A percentile compares a stretch with the other conserved stretches of the same genome.
Conservation (phyloP, 1,284 basidiomycete genomes). For the Austroboletus niveus region DNA sequence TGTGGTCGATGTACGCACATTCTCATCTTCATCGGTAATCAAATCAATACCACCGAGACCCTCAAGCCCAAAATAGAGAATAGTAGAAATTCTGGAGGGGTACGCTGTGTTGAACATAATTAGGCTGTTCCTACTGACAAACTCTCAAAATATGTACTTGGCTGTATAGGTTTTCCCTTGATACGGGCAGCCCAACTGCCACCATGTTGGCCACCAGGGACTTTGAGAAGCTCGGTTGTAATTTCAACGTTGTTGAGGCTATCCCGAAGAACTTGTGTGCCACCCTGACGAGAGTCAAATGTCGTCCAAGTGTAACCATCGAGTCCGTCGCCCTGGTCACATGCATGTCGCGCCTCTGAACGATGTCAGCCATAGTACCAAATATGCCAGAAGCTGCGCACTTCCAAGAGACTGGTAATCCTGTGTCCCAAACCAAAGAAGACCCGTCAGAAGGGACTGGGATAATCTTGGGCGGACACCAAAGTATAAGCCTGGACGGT, state of each 20-base stretch:
- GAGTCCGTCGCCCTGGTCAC: conserved; percentile 83
- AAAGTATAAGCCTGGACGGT: conserved; percentile 91
- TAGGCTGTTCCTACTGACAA: background rate
- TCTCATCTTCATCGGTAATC: conserved; percentile 71
- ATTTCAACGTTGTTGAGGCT: conserved; percentile 80
- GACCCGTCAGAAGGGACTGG: conserved; percentile 85
- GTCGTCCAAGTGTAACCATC: conserved; percentile 84
- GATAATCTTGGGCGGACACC: conserved; percentile 83
- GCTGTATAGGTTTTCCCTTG: conserved; percentile 76
- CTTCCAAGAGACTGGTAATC: conserved; percentile 71
- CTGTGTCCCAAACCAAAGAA: conserved; percentile 89
- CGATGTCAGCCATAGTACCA: conserved; percentile 5
- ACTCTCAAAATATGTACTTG: conserved; percentile 44
- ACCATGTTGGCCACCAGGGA: conserved; percentile 74
- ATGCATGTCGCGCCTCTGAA: conserved; percentile 81
- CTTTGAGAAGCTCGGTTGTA: conserved; percentile 83
- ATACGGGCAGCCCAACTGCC: conserved; percentile 91
- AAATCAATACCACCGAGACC: conserved; percentile 81
- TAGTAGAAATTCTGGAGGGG: conserved; percentile 66
- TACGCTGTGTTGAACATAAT: conserved; percentile 34
- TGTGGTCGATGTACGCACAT: conserved; percentile 47
- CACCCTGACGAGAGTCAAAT: conserved; percentile 84
- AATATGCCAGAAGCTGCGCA: conserved; percentile 36
- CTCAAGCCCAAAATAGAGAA: conserved; percentile 87
- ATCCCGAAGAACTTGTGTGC: conserved; percentile 83